These are phyloP conservation scores for Podaxis rugospora DNA, from an alignment of 768 basidiomycete genomes.

Conservation along the genomic window DNA sequence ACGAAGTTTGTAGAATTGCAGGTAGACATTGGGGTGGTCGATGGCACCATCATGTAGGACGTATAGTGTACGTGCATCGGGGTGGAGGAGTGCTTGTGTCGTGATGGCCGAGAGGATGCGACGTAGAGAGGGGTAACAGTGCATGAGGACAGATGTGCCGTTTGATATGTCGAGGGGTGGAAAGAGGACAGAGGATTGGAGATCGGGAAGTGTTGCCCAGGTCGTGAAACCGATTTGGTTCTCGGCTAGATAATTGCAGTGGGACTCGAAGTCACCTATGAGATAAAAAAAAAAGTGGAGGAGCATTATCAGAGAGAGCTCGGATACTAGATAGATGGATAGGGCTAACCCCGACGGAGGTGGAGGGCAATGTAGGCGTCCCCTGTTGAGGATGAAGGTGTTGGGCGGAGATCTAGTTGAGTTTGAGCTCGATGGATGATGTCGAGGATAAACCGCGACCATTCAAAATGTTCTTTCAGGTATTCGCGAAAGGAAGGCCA, in stretches of 20 bases:
- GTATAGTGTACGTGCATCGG: slow-evolving; percentile 35
- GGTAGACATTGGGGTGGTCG: slow-evolving; percentile 41
- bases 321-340: not conserved
- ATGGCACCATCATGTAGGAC: slow-evolving; percentile 44
- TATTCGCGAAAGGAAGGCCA: slow-evolving; percentile 25
- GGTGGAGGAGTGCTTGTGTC: slow-evolving; percentile 27
- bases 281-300: not conserved
- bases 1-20: slow-evolving; percentile 36
- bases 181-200: slow-evolving; percentile 25
- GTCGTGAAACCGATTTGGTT: slow-evolving; percentile 37
- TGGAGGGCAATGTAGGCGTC: slow-evolving; percentile 44
- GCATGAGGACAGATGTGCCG: slow-evolving; percentile 32
- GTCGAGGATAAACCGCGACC: slow-evolving; percentile 30
- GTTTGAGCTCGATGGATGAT: slow-evolving; percentile 32
- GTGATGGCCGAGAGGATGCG: slow-evolving; percentile 39
- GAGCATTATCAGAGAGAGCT: not conserved
- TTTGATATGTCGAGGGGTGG: slow-evolving; percentile 34
- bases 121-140: slow-evolving; percentile 38
- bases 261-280: slow-evolving; percentile 39
- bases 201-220: slow-evolving; percentile 41
- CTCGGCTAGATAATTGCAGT: slow-evolving; percentile 33
- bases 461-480: slow-evolving; percentile 29
- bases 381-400: slow-evolving; percentile 19
- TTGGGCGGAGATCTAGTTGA: slow-evolving; percentile 26
- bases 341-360: slow-evolving; percentile 35